Evolutionary conservation across 73 alveolate species (phyloP).

Genomic region (Paramecium tetraurelia): DNA sequence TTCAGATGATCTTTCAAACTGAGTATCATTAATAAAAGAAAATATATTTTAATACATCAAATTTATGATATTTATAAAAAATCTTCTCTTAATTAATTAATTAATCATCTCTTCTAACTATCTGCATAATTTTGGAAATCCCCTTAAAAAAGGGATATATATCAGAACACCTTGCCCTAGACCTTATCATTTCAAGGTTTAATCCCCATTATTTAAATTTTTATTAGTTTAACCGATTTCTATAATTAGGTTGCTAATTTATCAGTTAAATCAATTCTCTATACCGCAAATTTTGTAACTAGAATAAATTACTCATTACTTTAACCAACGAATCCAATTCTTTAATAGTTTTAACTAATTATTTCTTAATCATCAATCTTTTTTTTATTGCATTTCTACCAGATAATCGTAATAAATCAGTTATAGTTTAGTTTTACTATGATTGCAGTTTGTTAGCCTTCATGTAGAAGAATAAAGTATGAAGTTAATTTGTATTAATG

Average conservation of each 20-base stretch:
- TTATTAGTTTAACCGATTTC: not conserved
- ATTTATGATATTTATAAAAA: not conserved
- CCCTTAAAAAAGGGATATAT: not conserved
- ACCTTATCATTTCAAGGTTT: not conserved
- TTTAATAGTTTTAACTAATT: not conserved
- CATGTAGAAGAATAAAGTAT: no score
- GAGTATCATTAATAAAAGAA: not conserved
- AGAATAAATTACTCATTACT: not conserved
- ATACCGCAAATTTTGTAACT: not conserved
- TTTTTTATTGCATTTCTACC: not conserved
- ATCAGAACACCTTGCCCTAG: not conserved
- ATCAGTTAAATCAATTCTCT: not conserved
- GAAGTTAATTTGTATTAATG: no score
- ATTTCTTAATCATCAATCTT: not conserved
- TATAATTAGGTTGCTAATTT: not conserved
- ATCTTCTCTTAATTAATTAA: not conserved
- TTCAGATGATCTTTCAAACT: conserved; percentile 9
- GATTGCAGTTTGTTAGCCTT: not conserved
- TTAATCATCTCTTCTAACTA: not conserved
- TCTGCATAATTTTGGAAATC: not conserved
- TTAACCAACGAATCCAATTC: not conserved
- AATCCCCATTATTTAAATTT: not conserved
- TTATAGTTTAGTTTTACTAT: not conserved
- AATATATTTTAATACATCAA: not conserved
- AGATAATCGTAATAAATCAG: no score